Base-by-base conservation (phyloP, 164 flowering plant species). In the Saururus chinensis region DNA sequence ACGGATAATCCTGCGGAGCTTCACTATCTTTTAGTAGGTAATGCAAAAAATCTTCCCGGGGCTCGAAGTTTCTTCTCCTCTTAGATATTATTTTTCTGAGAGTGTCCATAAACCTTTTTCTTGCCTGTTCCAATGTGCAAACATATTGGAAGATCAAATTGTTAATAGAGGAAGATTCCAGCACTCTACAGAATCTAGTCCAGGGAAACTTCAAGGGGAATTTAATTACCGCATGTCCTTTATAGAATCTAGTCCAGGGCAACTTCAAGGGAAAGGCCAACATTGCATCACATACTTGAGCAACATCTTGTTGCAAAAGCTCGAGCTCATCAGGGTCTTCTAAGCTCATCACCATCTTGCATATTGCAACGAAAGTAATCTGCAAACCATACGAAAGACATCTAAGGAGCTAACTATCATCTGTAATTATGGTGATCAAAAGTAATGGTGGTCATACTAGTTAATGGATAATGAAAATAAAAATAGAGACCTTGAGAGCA, bases 331-430 rank as follows among this genome's bases (percentile, higher is more conserved):
- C 11, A 19, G 58, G 64, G 25, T 56, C 48, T 37, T 81, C 84
- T 45, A 84, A 23, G 49, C 81, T 75, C 64, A 84, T 62, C 65
- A 81, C 55, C 74, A 78, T 75, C 65, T 74, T 80, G 66, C 84
- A 84, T 79, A 81, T 78, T 40, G 84, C 78, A 40, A 72, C 70
- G 22, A 76, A 76, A 2, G 85, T 78, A 24, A 81, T 63, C 84
- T 83, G 72, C 75, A 61, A 49, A 53, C 11, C 22, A 53, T 19
- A 10, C 4, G 22, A 19, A 53, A 8, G 20, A 19, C 56, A 53
- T 0, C 24, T n/a, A 19, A 53, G 14, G 17, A 45, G 14, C 14
- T 12, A 13, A 12, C 49, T 17, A 45, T 45, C 11, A 45, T 45
- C 49, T 12, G n/a, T n/a, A n/a, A n/a, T n/a, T n/a, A n/a, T n/a